These are phyloP conservation scores for Casaregolazyma lundiana DNA, from an alignment of 1,139 yeast genomes.

Conservation along the genomic window DNA sequence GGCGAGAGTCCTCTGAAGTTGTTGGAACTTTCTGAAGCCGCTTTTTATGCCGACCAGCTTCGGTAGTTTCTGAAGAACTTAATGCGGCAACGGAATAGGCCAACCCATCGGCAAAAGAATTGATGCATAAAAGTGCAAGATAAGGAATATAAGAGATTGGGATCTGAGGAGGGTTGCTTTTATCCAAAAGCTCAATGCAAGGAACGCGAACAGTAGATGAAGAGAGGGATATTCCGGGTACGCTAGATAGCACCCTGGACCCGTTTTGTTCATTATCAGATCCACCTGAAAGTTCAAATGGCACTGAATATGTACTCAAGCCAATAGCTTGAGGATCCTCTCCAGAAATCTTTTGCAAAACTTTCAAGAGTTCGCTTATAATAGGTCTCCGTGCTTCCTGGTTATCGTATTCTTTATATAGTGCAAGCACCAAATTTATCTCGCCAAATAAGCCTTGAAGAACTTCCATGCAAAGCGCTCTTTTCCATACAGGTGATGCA, in stretches of 20 bases:
- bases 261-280: conserved; percentile 11
- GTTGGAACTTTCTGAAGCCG: background rate
- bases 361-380: conserved; percentile 52
- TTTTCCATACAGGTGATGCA: conserved; percentile 63
- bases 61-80: conserved; percentile 6
- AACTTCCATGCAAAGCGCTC: conserved; percentile 65
- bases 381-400: conserved; percentile 56
- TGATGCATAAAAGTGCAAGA: conserved; percentile 52
- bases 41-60: conserved; percentile 1
- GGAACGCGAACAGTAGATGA: conserved; percentile 47
- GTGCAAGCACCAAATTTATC: conserved; percentile 44
- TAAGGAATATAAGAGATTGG: conserved; percentile 62
- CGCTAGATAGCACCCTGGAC: conserved; percentile 10
- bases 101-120: conserved; percentile 62
- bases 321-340: conserved; percentile 26
- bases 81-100: conserved; percentile 49
- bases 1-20: conserved; percentile 4
- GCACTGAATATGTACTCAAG: conserved; percentile 21
- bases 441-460: conserved; percentile 59
- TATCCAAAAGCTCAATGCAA: conserved; percentile 72
- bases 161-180: conserved; percentile 59
- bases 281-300: conserved; percentile 15
- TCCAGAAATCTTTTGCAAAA: conserved; percentile 33
- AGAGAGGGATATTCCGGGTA: conserved; percentile 24
- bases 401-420: conserved; percentile 62